phyloP scores from a whole-genome alignment of 768 basidiomycete genomes.

The Amanita molliuscula region DNA sequence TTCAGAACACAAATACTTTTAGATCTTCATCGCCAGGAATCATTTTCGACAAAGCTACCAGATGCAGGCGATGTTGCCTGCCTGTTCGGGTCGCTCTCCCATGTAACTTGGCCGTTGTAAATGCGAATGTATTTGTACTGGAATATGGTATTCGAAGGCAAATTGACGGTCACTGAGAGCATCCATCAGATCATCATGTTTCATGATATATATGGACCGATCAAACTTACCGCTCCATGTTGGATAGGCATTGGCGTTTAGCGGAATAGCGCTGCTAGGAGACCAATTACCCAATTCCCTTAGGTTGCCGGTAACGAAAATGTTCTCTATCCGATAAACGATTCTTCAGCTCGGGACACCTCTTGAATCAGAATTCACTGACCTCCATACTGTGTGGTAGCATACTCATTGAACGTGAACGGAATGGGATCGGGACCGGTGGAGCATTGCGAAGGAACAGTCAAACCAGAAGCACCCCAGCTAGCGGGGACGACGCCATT shows the following conservation, averaged over 20 bases:
- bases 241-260: conserved; percentile 50
- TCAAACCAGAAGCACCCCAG: conserved; percentile 58
- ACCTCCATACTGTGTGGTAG: conserved; percentile 54
- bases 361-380: conserved; percentile 11
- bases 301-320: conserved; percentile 55
- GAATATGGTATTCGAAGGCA: conserved; percentile 42
- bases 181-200: not conserved
- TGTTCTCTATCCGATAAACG: conserved; percentile 37
- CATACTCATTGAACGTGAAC: conserved; percentile 55
- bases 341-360: not conserved
- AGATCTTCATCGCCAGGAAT: conserved; percentile 27
- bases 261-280: conserved; percentile 39
- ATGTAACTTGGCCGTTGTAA: conserved; percentile 43
- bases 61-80: conserved; percentile 35
- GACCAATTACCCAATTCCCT: conserved; percentile 51
- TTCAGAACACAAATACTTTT: no score
- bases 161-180: conserved; percentile 43
- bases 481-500: conserved; percentile 33
- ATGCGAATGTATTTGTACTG: conserved; percentile 69
- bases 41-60: conserved; percentile 26
- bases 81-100: conserved; percentile 62
- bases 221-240: conserved; percentile 62
- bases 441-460: conserved; percentile 32
- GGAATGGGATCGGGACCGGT: conserved; percentile 26
- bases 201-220: conserved; percentile 1